These are phyloP conservation scores for Diaporthe australafricana DNA, from an alignment of 2,329 filamentous ascomycete species.

Conservation along the genomic window DNA sequence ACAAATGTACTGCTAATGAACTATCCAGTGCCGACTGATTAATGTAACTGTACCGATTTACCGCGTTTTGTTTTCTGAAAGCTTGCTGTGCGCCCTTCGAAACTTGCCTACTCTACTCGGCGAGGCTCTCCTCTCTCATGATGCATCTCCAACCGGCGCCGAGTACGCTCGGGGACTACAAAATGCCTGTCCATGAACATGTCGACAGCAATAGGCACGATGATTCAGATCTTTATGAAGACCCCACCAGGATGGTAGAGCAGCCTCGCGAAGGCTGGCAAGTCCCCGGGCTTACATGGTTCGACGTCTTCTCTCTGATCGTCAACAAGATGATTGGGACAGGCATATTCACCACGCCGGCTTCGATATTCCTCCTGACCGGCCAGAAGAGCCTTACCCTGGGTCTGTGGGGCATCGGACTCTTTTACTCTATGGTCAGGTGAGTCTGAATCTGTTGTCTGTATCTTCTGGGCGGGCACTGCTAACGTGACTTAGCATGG, in stretches of 20 bases:
- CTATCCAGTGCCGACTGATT: not conserved
- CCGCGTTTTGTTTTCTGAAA: not conserved
- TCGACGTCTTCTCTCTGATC: not conserved
- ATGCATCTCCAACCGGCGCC: not conserved
- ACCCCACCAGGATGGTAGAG: not conserved
- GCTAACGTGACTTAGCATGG: not conserved
- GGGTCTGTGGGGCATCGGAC: not conserved
- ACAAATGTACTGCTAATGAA: not conserved
- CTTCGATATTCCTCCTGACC: not conserved
- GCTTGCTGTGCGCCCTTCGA: not conserved
- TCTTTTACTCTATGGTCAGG: not conserved
- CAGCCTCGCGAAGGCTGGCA: not conserved
- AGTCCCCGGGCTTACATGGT: not conserved
- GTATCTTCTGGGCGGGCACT: not conserved
- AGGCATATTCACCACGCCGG: not conserved
- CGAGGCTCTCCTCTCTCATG: not conserved
- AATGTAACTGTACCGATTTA: not conserved
- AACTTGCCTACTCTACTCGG: not conserved
- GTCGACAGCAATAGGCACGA: not conserved
- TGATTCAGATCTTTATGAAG: not conserved
- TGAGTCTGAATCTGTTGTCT: not conserved
- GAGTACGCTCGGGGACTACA: not conserved
- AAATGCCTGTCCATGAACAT: not conserved
- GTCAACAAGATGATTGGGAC: not conserved
- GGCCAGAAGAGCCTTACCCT: not conserved